phyloP scores from a whole-genome alignment of 2,329 filamentous ascomycete species.

The Stylonectria norvegica region DNA sequence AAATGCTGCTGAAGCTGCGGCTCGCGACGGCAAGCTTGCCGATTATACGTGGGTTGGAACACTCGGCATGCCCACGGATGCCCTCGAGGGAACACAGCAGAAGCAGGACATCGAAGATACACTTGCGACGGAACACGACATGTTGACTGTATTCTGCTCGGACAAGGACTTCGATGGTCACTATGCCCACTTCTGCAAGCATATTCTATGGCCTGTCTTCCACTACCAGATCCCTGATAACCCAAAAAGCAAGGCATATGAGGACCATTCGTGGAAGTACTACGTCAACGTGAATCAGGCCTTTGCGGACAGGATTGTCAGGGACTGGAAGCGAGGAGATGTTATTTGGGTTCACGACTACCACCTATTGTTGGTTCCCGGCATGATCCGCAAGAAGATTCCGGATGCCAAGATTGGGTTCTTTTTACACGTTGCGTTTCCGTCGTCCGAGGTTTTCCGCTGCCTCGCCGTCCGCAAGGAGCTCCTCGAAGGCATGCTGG shows the following conservation, averaged over 20 bases:
- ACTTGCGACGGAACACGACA: conserved; percentile 76
- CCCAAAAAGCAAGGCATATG: conserved; percentile 96
- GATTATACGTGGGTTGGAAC: conserved; percentile 91
- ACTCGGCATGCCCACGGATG: conserved; percentile 90
- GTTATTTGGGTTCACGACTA: conserved; percentile 96
- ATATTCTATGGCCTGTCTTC: conserved; percentile 95
- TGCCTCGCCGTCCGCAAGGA: conserved; percentile 84
- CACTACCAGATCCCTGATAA: conserved; percentile 98
- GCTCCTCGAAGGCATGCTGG: conserved; percentile 86
- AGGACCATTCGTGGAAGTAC: conserved; percentile 94
- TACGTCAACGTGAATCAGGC: conserved; percentile 91
- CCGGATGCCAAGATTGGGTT: conserved; percentile 95
- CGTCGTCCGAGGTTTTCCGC: conserved; percentile 92
- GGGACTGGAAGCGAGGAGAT: conserved; percentile 91
- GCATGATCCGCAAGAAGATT: conserved; percentile 83
- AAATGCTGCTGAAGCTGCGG: conserved; percentile 79
- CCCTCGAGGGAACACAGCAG: conserved; percentile 67
- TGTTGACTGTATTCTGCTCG: conserved; percentile 77
- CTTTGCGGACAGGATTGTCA: conserved; percentile 85
- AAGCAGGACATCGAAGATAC: conserved; percentile 81
- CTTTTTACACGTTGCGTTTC: conserved; percentile 92
- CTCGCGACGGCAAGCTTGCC: conserved; percentile 62
- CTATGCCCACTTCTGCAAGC: conserved; percentile 95
- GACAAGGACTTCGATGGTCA: conserved; percentile 94
- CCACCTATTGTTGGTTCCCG: conserved; percentile 82